These are phyloP conservation scores for Dalbergia cochinchinensis DNA, from an alignment of 306 rosid genomes.

Conservation along the genomic window DNA sequence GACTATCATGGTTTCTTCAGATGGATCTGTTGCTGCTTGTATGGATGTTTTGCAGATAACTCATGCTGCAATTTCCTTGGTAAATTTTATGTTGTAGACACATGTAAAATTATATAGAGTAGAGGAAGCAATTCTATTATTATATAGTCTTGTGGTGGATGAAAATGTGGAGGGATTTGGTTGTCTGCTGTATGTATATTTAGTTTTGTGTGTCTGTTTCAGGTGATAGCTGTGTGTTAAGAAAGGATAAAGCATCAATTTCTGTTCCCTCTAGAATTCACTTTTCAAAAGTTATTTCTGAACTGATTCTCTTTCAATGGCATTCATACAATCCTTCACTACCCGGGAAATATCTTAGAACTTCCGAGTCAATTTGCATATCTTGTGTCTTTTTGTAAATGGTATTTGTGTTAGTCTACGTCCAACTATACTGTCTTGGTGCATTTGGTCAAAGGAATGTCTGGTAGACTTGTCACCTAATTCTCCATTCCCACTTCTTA, in stretches of 20 bases:
- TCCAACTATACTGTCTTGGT: background rate
- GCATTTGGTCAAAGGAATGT: constrained; percentile 31
- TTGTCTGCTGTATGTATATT: constrained; percentile 9
- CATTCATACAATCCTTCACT: background rate
- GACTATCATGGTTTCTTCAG: constrained; percentile 59
- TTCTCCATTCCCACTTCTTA: constrained; percentile 1
- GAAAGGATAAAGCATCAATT: constrained; percentile 28
- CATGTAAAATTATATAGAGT: constrained; percentile 2
- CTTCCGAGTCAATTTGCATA: background rate
- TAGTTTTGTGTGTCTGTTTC: constrained; percentile 4
- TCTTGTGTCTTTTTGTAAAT: background rate
- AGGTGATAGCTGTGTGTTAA: constrained; percentile 22
- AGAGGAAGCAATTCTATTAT: background rate
- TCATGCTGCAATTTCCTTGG: constrained; percentile 93
- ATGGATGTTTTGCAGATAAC: constrained; percentile 93
- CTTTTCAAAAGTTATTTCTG: background rate
- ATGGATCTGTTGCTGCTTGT: constrained; percentile 79
- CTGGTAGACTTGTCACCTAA: constrained; percentile 26
- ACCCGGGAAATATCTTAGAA: background rate
- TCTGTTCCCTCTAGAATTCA: constrained; percentile 1
- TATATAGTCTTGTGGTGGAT: constrained; percentile 23
- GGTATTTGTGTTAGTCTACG: constrained; percentile 4
- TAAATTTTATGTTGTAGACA: constrained; percentile 51
- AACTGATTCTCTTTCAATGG: constrained; percentile 11
- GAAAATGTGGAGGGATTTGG: constrained; percentile 36